phyloP scores from a whole-genome alignment of 1,139 yeast species.

The Blastobotrys malaysiensis region DNA sequence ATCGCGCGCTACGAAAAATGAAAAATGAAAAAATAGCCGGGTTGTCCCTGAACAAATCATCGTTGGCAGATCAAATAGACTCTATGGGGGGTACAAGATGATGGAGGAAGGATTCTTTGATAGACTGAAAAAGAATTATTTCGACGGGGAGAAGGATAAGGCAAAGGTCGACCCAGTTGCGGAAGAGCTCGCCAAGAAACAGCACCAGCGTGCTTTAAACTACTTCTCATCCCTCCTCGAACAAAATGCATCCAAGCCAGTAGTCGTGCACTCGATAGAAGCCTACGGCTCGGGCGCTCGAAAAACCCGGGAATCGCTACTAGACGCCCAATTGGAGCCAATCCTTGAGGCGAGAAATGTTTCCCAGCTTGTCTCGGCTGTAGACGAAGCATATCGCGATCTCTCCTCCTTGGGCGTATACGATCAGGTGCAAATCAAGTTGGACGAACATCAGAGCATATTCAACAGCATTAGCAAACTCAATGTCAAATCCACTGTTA shows the following conservation, averaged over 20 bases:
- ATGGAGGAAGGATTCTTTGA: not conserved
- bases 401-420: conserved; percentile 39
- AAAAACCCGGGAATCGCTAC: conserved; percentile 40
- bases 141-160: not conserved
- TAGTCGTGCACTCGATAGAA: conserved; percentile 41
- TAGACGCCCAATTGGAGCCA: conserved; percentile 52
- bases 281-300: conserved; percentile 49
- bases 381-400: conserved; percentile 30
- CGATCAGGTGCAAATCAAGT: conserved; percentile 40
- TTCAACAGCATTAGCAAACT: conserved; percentile 17
- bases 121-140: not conserved
- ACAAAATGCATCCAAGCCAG: conserved; percentile 24
- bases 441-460: conserved; percentile 30
- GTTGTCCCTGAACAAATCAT: not conserved
- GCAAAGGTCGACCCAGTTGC: not conserved
- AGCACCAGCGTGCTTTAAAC: conserved; percentile 9
- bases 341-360: conserved; percentile 35
- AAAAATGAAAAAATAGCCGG: not conserved
- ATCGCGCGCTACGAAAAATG: not conserved
- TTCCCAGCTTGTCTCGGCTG: conserved; percentile 24
- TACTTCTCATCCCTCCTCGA: conserved; percentile 11
- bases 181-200: not conserved
- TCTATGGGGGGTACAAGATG: not conserved
- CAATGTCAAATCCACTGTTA: conserved; percentile 21
- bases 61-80: not conserved